Evolutionary conservation across 2,329 filamentous ascomycete genomes (phyloP).

Genomic region (Rachicladosporium sp.): DNA sequence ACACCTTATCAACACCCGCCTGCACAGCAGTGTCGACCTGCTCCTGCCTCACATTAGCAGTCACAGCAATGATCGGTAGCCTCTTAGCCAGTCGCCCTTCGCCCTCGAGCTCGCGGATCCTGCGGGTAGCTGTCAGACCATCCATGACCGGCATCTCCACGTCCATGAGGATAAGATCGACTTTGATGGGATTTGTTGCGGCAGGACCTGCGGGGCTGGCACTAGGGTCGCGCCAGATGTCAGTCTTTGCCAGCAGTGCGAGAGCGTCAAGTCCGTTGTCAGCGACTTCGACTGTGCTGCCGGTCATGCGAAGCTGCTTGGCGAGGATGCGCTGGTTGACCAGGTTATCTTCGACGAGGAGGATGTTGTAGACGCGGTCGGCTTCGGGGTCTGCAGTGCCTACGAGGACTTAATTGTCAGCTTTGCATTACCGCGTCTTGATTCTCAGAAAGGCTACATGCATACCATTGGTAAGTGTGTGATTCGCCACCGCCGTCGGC

Average conservation of each 20-base stretch:
- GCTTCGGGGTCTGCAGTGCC: too few species aligned
- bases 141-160: conserved; percentile 76
- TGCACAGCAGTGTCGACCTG: conserved; percentile 57
- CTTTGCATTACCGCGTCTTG: too few species aligned
- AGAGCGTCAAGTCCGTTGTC: conserved; percentile 28
- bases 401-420: too few species aligned
- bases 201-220: too few species aligned
- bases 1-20: conserved; percentile 64
- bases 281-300: conserved; percentile 26
- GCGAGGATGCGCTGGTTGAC: conserved; percentile 30
- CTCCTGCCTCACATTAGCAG: conserved; percentile 61
- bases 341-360: conserved; percentile 21
- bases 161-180: conserved; percentile 56
- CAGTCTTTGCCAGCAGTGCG: conserved; percentile 20
- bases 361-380: too few species aligned
- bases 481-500: too few species aligned
- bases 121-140: conserved; percentile 56
- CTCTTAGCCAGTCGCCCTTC: conserved; percentile 48
- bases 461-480: too few species aligned
- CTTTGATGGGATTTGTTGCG: too few species aligned
- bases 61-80: conserved; percentile 63
- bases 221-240: conserved; percentile 1
- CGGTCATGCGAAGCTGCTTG: conserved; percentile 27
- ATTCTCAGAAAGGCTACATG: too few species aligned
- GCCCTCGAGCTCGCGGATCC: conserved; percentile 53